Percentiles rank a stretch among this genome's conserved stretches.
Evolutionary conservation across 2,329 filamentous ascomycete species (phyloP).

Genomic region (Fusarium pininemorale): DNA sequence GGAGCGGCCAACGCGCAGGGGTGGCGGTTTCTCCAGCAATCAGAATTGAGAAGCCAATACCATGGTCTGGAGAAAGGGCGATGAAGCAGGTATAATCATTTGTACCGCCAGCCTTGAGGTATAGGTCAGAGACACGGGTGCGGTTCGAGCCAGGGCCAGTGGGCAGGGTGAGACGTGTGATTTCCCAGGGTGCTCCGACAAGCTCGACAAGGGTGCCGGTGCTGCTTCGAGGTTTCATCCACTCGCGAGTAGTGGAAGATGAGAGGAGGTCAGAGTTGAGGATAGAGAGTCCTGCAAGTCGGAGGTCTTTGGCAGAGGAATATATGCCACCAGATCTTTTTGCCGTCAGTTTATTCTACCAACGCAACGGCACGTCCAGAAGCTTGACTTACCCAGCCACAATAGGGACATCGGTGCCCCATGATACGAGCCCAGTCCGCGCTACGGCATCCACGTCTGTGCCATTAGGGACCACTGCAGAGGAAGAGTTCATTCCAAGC

Average conservation of each 20-base stretch:
- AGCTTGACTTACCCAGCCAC: conserved; percentile 27
- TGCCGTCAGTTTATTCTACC: neutral
- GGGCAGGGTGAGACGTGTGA: conserved; percentile 25
- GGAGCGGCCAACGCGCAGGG: conserved; percentile 21
- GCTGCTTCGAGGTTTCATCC: conserved; percentile 36
- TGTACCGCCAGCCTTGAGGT: conserved; percentile 27
- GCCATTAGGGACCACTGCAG: neutral
- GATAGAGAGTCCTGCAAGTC: conserved; percentile 30
- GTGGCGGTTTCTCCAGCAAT: conserved; percentile 37
- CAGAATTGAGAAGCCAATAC: conserved; percentile 40
- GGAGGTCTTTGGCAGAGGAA: conserved; percentile 15
- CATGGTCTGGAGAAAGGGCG: conserved; percentile 28
- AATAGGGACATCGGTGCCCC: conserved; percentile 28
- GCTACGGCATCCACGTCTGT: conserved; percentile 21
- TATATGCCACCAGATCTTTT: conserved; percentile 30
- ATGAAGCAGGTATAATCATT: conserved; percentile 12
- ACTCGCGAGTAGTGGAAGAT: neutral
- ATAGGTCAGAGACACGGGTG: conserved; percentile 31
- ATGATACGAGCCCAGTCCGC: neutral
- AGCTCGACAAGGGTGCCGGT: conserved; percentile 28
- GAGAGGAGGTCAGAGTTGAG: conserved; percentile 30
- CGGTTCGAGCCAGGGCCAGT: conserved; percentile 35
- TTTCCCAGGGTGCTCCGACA: conserved; percentile 37
- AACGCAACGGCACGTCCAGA: neutral
- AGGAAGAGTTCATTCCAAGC: conserved; percentile 16